Conservation (phyloP, 805 yeast species). For the Zygotorulaspora danielsina region DNA sequence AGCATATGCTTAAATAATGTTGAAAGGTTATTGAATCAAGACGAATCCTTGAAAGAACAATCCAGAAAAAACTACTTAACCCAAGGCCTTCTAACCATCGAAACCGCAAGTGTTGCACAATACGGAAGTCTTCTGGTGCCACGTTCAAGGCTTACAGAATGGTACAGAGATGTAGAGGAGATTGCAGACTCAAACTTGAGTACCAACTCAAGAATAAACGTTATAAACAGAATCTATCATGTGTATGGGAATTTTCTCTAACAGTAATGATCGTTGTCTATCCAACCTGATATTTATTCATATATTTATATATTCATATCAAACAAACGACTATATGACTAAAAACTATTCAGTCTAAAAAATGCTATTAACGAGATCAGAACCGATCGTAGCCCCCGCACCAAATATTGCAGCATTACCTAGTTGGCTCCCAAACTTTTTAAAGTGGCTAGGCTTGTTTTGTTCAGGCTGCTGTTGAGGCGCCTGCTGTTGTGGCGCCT, state of each 20-base stretch:
- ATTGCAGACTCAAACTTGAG: constrained; percentile 43
- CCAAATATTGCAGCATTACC: constrained; percentile 95
- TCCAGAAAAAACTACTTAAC: constrained; percentile 34
- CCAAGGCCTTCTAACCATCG: constrained; percentile 64
- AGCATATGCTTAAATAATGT: constrained; percentile 49
- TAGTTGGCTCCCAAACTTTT: constrained; percentile 70
- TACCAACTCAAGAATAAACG: constrained; percentile 40
- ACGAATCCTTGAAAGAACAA: constrained; percentile 19
- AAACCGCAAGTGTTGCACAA: constrained; percentile 52
- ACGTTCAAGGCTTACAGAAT: constrained; percentile 44
- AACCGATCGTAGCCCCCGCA: constrained; percentile 93
- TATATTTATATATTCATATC: constrained; percentile 1
- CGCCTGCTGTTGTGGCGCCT: constrained; percentile 31
- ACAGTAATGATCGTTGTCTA: not conserved
- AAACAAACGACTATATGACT: not conserved
- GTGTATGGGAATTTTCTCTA: constrained; percentile 43
- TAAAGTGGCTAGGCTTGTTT: constrained; percentile 39
- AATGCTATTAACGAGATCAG: constrained; percentile 71
- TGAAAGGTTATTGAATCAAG: constrained; percentile 47
- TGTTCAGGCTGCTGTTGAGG: constrained; percentile 33
- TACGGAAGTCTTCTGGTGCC: constrained; percentile 52
- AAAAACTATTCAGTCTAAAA: constrained; percentile 36
- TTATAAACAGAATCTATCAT: constrained; percentile 58
- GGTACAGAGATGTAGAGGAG: constrained; percentile 62
- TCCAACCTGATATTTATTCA: not conserved